Evolutionary conservation across 352 stramenopile species (phyloP).

Genomic region (Phytophthora aleatoria): DNA sequence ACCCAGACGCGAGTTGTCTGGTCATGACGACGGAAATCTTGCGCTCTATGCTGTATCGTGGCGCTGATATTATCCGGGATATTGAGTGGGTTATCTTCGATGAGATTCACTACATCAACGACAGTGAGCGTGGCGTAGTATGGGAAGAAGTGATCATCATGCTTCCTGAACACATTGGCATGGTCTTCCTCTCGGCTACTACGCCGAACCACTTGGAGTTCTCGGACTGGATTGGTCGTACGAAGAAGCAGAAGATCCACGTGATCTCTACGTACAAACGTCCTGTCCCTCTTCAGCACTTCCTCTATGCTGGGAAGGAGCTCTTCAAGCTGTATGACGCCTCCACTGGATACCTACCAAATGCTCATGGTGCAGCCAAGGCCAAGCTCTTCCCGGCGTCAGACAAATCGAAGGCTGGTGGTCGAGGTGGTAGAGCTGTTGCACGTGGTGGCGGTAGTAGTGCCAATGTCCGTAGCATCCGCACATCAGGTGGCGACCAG

Average conservation of each 20-base stretch:
- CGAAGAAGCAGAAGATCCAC: slow-evolving; percentile 96
- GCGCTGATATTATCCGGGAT: slow-evolving; percentile 96
- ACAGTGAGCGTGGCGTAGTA: slow-evolving; percentile 97
- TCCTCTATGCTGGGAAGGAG: slow-evolving; percentile 95
- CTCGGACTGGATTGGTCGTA: slow-evolving; percentile 98
- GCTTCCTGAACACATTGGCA: slow-evolving; percentile 95
- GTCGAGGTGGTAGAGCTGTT: slow-evolving; percentile 33
- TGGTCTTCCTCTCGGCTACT: slow-evolving; percentile 99
- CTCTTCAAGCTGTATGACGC: slow-evolving; percentile 88
- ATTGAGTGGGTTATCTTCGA: slow-evolving; percentile 98
- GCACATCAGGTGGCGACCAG: slow-evolving; percentile 66
- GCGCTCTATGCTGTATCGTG: slow-evolving; percentile 95
- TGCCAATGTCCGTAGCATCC: slow-evolving; percentile 53
- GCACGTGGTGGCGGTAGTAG: slow-evolving; percentile 44
- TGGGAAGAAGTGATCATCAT: slow-evolving; percentile 99
- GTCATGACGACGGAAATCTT: slow-evolving; percentile 99
- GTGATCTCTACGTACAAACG: slow-evolving; percentile 98
- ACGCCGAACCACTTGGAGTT: slow-evolving; percentile 99
- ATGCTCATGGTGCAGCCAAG: slow-evolving; percentile 64
- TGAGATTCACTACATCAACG: slow-evolving; percentile 99
- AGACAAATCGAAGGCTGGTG: slow-evolving; percentile 54
- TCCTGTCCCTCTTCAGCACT: slow-evolving; percentile 96
- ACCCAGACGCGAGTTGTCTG: slow-evolving; percentile 94
- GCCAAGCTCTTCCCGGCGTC: slow-evolving; percentile 64
- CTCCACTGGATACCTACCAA: slow-evolving; percentile 55